Conservation (phyloP, 768 basidiomycete species). For the Lepiota brunneoincarnata region DNA sequence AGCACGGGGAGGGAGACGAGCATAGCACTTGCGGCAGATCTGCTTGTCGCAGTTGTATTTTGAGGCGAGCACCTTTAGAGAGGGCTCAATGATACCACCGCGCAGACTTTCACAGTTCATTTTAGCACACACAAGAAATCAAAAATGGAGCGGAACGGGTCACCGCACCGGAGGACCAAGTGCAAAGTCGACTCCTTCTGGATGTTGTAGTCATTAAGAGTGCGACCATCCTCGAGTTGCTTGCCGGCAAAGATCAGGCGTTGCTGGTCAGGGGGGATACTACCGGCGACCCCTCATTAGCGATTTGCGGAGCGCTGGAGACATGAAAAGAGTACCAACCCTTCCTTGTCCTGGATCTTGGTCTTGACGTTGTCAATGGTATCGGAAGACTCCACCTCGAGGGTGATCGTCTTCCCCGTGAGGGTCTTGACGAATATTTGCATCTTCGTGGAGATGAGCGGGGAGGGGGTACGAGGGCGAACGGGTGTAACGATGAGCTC, state of each 20-base stretch:
- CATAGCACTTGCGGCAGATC: conserved; percentile 99
- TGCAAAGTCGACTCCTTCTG: conserved; percentile 98
- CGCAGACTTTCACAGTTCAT: conserved; percentile 64
- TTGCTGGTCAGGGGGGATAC: conserved; percentile 94
- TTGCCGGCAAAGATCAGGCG: conserved; percentile 97
- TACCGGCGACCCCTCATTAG: conserved; percentile 21
- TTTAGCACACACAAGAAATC: background rate
- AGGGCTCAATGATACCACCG: conserved; percentile 99
- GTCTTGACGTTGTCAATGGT: conserved; percentile 96
- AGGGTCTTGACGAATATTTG: conserved; percentile 75
- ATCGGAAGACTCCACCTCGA: conserved; percentile 96
- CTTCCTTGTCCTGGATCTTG: conserved; percentile 60
- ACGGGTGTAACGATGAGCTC: conserved; percentile 19
- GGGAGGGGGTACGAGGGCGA: conserved; percentile 14
- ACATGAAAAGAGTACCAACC: conserved; percentile 29
- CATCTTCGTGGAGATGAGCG: conserved; percentile 31
- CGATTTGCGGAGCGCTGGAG: background rate
- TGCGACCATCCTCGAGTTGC: conserved; percentile 98
- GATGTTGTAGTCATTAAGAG: conserved; percentile 95
- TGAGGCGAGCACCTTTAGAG: conserved; percentile 92
- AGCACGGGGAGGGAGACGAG: conserved; percentile 97
- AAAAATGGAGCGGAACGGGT: conserved; percentile 4
- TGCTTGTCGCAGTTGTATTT: conserved; percentile 99
- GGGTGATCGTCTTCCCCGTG: conserved; percentile 96
- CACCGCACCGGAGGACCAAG: conserved; percentile 86